Percentiles rank a stretch among this genome's conserved stretches.
Evolutionary conservation across 768 basidiomycete genomes (phyloP).

Genomic region (Lactifluus subvellereus): DNA sequence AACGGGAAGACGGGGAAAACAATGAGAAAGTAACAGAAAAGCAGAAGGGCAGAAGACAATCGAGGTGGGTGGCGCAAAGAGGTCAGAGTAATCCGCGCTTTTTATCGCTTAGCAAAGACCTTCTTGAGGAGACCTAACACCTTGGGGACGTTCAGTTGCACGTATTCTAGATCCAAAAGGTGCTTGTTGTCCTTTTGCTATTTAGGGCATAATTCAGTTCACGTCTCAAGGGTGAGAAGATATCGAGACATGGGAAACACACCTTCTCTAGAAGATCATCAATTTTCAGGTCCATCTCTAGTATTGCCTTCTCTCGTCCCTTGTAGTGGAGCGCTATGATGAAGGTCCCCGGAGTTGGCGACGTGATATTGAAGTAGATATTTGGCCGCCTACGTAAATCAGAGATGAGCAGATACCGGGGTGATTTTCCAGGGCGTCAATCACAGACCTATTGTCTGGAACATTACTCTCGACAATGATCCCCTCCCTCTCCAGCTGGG

Average conservation of each 20-base stretch:
- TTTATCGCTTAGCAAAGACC: slow-evolving; percentile 83
- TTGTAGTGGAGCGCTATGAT: slow-evolving; percentile 99
- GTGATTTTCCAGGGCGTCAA: slow-evolving; percentile 2
- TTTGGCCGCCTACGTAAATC: slow-evolving; percentile 69
- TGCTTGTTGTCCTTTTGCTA: slow-evolving; percentile 99
- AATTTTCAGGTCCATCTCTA: slow-evolving; percentile 99
- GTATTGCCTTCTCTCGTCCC: slow-evolving; percentile 96
- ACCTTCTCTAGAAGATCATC: slow-evolving; percentile 98
- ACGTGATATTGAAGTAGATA: slow-evolving; percentile 98
- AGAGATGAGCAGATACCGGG: slow-evolving; percentile 15
- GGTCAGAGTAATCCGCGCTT: not conserved
- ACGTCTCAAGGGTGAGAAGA: not conserved
- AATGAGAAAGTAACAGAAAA: slow-evolving; percentile 15
- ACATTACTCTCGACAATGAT: slow-evolving; percentile 99
- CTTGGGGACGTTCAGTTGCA: slow-evolving; percentile 94
- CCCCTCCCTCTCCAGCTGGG: slow-evolving; percentile 97
- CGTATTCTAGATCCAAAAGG: slow-evolving; percentile 93
- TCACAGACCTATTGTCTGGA: slow-evolving; percentile 85
- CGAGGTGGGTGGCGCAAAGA: slow-evolving; percentile 10
- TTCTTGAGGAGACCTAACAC: slow-evolving; percentile 89
- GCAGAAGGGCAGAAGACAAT: slow-evolving; percentile 3
- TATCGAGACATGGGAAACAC: slow-evolving; percentile 24
- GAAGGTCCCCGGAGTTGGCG: slow-evolving; percentile 96
- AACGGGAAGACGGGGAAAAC: not conserved
- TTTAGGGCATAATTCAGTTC: slow-evolving; percentile 6